Conservation (phyloP, 164 flowering plant species). For the Liriodendron chinense region DNA sequence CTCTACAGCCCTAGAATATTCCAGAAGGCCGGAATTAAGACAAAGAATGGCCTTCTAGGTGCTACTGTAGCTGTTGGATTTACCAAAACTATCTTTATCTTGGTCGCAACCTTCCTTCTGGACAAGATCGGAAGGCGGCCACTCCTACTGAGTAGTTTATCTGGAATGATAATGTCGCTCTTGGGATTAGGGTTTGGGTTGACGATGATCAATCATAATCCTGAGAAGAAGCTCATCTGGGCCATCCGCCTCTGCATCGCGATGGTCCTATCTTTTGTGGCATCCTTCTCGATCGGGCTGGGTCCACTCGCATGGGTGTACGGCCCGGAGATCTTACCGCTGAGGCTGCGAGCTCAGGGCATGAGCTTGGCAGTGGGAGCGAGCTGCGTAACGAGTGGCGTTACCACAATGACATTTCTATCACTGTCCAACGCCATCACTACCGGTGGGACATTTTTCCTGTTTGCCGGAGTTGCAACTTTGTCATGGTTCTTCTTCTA, state of each 20-base stretch:
- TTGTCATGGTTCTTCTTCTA: conserved; percentile 51
- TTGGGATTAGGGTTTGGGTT: conserved; percentile 32
- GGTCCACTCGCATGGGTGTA: conserved; percentile 82
- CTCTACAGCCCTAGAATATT: conserved; percentile 67
- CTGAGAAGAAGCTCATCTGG: conserved; percentile 38
- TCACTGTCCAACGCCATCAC: conserved; percentile 48
- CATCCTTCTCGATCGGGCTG: conserved; percentile 59
- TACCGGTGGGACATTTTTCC: conserved; percentile 50
- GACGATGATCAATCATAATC: conserved; percentile 34
- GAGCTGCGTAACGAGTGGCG: conserved; percentile 52
- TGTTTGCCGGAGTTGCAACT: conserved; percentile 37
- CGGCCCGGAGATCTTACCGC: conserved; percentile 61
- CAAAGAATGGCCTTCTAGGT: conserved; percentile 26
- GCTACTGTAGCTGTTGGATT: conserved; percentile 72
- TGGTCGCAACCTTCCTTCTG: conserved; percentile 50
- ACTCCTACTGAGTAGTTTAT: conserved; percentile 49
- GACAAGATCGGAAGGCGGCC: conserved; percentile 63
- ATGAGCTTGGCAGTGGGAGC: conserved; percentile 46
- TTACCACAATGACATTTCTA: conserved; percentile 45
- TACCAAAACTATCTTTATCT: conserved; percentile 47
- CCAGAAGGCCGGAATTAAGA: conserved; percentile 51
- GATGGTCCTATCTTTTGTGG: conserved; percentile 36
- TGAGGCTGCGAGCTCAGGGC: conserved; percentile 59
- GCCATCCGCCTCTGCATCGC: conserved; percentile 38
- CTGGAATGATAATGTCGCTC: conserved; percentile 56